Conservation (phyloP, 768 basidiomycete species). For the Thelephora ganbajun region DNA sequence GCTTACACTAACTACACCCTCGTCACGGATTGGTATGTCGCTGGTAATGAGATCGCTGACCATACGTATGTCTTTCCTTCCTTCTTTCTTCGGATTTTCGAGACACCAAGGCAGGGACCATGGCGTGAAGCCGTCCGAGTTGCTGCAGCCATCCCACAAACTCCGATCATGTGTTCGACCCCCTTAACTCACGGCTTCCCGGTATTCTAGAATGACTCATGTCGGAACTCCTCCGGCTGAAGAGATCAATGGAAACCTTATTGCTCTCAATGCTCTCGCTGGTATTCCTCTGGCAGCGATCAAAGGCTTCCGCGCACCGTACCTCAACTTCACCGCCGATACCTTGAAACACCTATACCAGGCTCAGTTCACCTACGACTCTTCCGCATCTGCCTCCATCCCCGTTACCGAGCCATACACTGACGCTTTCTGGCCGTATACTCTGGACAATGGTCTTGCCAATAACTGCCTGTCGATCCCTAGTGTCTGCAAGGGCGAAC, state of each 20-base stretch:
- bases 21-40: slow-evolving; percentile 70
- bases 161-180: neutral
- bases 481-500: slow-evolving; percentile 52
- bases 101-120: neutral
- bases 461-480: slow-evolving; percentile 53
- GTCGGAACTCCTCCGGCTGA: slow-evolving; percentile 44
- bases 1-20: slow-evolving; percentile 67
- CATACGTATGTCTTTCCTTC: slow-evolving; percentile 37
- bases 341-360: slow-evolving; percentile 44
- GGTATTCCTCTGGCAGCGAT: slow-evolving; percentile 58
- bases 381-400: slow-evolving; percentile 40
- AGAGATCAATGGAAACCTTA: slow-evolving; percentile 68
- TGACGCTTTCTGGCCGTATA: slow-evolving; percentile 78
- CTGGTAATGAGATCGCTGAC: slow-evolving; percentile 75
- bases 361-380: slow-evolving; percentile 61
- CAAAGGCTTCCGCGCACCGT: slow-evolving; percentile 67
- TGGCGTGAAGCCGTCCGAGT: too few relatives aligned
- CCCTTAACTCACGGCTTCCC: neutral
- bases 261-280: slow-evolving; percentile 64
- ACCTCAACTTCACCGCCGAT: slow-evolving; percentile 47
- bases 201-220: slow-evolving; percentile 54
- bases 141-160: neutral
- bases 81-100: neutral
- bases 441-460: slow-evolving; percentile 65
- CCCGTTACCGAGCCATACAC: slow-evolving; percentile 53